Base-by-base conservation (phyloP, 2,329 filamentous ascomycete species). In the Periconia sp. region DNA sequence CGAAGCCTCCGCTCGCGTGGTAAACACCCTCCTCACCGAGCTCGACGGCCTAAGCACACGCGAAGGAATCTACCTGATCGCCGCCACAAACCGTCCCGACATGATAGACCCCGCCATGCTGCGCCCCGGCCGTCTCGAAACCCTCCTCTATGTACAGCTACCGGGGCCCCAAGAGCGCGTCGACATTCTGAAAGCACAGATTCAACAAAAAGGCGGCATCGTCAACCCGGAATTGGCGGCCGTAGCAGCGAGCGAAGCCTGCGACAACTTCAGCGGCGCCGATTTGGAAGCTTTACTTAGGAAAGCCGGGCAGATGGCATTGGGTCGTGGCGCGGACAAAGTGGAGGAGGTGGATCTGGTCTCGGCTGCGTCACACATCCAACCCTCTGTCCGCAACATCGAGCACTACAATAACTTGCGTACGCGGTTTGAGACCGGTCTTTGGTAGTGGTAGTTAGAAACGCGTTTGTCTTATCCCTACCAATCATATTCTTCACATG, bases 71-170 rank as follows among this genome's bases (percentile, higher is more conserved):
- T 97, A 94, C 73, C 88, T 99, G 15, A 91, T 99, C 54, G 94
- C 90, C 20, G 94, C 94, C 0, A 97, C 94, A 2, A 99, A 99
- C 73, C 81, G 94, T 0, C 93, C 93, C 0, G 93, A 97, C 69
- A 96, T 96, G 77, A 97, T 99, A 62, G 94, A 99, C 71, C 87
- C 91, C 1, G 94, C 94, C 1, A 96, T 99, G 85, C 82, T 97
- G 11, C 88, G 94, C 1, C 93, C 94, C 0, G 94, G 94, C 0
- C 87, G 94, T 23, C 81, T 99, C 1, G 93, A 92, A 59, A 93
- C 88, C 0, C 84, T 88, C n/a, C 82, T 97, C 23, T 97, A 93
- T 63, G 89, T 99, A 40, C 92, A 94, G 65, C 77, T 97, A 0
- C 94, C 94, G 0, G 87, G 85, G 23, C 79, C 87, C 0, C 81